Conservation (phyloP, 306 rosid species). For the Bauhinia variegata region DNA sequence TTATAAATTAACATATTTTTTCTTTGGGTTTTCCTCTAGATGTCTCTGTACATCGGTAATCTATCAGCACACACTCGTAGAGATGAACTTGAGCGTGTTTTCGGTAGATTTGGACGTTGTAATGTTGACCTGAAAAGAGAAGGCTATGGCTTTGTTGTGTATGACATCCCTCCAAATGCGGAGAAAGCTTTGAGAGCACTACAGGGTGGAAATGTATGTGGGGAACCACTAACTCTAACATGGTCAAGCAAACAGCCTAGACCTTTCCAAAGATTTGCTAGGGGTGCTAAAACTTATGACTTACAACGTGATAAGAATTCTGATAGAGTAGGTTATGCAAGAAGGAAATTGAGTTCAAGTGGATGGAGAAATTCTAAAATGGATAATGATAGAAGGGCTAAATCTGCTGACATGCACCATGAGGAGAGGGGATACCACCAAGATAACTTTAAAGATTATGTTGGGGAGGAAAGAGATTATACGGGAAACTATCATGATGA, state of each 20-base stretch:
- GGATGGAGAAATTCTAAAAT: conserved; percentile 41
- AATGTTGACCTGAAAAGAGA: conserved; percentile 55
- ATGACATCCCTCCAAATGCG: conserved; percentile 52
- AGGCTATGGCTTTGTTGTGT: conserved; percentile 68
- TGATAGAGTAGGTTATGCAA: conserved; percentile 30
- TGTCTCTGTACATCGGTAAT: conserved; percentile 68
- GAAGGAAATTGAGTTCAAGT: conserved; percentile 36
- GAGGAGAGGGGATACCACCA: conserved; percentile 37
- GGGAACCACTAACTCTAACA: conserved; percentile 49
- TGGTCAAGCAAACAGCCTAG: conserved; percentile 71
- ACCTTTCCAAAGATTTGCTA: conserved; percentile 36
- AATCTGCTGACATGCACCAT: conserved; percentile 36
- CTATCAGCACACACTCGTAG: conserved; percentile 45
- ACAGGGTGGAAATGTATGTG: conserved; percentile 59
- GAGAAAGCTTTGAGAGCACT: conserved; percentile 63
- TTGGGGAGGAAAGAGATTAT: conserved; percentile 39
- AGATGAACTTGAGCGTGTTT: conserved; percentile 58
- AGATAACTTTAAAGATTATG: conserved; percentile 36
- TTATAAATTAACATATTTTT: neutral
- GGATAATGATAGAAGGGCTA: conserved; percentile 38
- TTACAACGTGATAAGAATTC: conserved; percentile 35
- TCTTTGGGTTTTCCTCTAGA: conserved; percentile 38
- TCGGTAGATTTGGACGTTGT: conserved; percentile 59
- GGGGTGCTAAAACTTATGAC: conserved; percentile 42
- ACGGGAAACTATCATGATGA: conserved; percentile 40